Percentiles rank a stretch among this genome's conserved stretches.
These are phyloP conservation scores for Heterobasidion irregulare DNA, from an alignment of 1,284 basidiomycete genomes.

Conservation along the genomic window DNA sequence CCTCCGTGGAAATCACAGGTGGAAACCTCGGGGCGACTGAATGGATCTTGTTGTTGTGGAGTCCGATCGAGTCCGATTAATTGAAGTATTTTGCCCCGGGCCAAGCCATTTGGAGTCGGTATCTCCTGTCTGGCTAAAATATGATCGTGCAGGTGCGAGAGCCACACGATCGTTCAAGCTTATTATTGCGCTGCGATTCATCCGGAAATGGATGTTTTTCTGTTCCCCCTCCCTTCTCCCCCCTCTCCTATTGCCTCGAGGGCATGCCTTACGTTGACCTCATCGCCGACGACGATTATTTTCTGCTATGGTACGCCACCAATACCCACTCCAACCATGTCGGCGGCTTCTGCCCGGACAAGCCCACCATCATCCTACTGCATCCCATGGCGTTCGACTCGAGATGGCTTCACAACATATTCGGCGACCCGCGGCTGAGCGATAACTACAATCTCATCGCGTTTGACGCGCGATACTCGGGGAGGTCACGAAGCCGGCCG, in stretches of 20 bases:
- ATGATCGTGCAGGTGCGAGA: neutral
- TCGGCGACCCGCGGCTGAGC: conserved; percentile 55
- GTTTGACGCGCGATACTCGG: conserved; percentile 60
- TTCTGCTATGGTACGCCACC: conserved; percentile 63
- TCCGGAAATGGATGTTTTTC: neutral
- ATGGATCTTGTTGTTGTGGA: no score
- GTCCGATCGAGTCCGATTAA: no score
- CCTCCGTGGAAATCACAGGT: no score
- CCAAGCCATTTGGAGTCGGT: neutral
- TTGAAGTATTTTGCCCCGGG: neutral
- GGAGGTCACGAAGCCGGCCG: conserved; percentile 44
- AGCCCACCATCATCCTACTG: conserved; percentile 57
- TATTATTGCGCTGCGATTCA: neutral
- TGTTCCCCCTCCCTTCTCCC: neutral
- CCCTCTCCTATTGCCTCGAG: neutral
- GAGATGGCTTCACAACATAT: conserved; percentile 57
- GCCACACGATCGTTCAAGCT: neutral
- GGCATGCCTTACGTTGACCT: conserved; percentile 68
- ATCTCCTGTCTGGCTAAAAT: neutral
- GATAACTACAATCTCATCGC: conserved; percentile 58
- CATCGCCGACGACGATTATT: conserved; percentile 53
- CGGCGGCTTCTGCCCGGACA: conserved; percentile 54
- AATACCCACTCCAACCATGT: conserved; percentile 50
- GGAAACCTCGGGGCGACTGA: no score
- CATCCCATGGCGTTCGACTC: conserved; percentile 64